phyloP scores from a whole-genome alignment of 352 stramenopile species.

The Globisporangium camurandrum region DNA sequence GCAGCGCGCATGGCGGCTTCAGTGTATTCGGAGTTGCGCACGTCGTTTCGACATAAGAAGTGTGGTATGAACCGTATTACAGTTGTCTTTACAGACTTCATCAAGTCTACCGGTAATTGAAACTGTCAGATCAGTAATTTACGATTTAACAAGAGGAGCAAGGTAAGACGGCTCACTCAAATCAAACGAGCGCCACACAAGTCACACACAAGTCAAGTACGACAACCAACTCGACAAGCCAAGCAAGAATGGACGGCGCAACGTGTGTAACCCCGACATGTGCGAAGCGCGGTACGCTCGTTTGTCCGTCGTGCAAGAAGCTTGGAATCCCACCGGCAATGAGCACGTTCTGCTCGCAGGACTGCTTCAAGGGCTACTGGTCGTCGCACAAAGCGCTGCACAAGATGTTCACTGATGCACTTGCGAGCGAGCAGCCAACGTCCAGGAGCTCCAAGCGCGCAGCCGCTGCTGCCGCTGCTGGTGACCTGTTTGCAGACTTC shows the following conservation, averaged over 20 bases:
- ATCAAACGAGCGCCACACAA: no score
- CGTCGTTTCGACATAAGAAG: slow-evolving; percentile 2
- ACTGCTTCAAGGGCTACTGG: slow-evolving; percentile 97
- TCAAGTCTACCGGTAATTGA: no score
- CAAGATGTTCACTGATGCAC: slow-evolving; percentile 89
- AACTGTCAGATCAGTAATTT: no score
- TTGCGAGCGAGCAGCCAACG: slow-evolving; percentile 29
- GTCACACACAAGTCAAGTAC: neutral
- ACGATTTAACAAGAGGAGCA: no score
- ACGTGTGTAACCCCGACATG: slow-evolving; percentile 69
- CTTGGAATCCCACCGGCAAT: slow-evolving; percentile 77
- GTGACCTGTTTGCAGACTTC: slow-evolving; percentile 54
- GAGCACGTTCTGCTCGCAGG: slow-evolving; percentile 91
- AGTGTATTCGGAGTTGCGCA: neutral
- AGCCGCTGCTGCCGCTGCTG: slow-evolving; percentile 3
- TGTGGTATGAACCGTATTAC: no score
- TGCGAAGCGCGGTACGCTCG: slow-evolving; percentile 74
- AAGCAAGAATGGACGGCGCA: slow-evolving; percentile 12
- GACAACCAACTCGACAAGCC: neutral
- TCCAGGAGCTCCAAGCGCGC: slow-evolving; percentile 14
- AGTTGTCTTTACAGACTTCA: no score
- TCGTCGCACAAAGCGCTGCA: slow-evolving; percentile 94
- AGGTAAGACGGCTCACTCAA: no score
- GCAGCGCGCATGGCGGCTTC: slow-evolving; percentile 1
- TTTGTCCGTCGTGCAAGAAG: slow-evolving; percentile 90